Conservation (phyloP, 2,329 filamentous ascomycete genomes). For the Triangularia verruculosa region DNA sequence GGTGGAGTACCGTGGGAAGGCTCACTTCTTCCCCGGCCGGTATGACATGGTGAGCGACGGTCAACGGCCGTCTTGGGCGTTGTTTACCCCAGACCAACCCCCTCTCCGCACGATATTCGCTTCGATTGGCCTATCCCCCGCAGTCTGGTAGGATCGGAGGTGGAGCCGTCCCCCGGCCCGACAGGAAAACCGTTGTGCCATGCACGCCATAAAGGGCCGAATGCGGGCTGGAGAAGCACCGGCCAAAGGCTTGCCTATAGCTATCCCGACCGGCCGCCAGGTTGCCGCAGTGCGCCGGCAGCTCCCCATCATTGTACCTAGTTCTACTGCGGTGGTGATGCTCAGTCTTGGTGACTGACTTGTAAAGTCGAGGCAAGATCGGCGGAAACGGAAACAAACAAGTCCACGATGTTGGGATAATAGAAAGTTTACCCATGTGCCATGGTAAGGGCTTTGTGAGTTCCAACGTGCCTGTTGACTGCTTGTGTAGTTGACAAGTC, state of each 20-base stretch:
- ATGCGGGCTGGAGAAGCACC: constrained; percentile 16
- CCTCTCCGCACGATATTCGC: background rate
- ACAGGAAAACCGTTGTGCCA: constrained; percentile 5
- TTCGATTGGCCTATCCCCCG: constrained; percentile 10
- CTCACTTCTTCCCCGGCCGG: background rate
- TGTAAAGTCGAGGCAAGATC: background rate
- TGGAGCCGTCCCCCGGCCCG: constrained; percentile 5
- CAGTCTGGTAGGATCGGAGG: constrained; percentile 3
- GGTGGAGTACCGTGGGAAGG: background rate
- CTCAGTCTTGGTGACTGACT: background rate
- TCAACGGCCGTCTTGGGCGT: background rate
- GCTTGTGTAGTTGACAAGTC: no score
- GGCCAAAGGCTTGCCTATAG: constrained; percentile 1
- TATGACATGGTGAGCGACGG: constrained; percentile 1
- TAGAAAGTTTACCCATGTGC: no score
- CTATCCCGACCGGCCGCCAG: background rate
- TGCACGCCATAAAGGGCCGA: constrained; percentile 19
- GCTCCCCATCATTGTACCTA: background rate
- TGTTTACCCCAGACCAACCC: background rate
- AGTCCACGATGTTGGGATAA: no score
- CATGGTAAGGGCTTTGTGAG: background rate
- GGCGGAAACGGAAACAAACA: background rate
- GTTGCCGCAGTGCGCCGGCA: constrained; percentile 1
- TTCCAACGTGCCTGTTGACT: background rate
- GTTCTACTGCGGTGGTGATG: background rate